These are phyloP conservation scores for Dichotomocladium elegans DNA, from an alignment of 371 early-diverging fungal species.

Conservation along the genomic window DNA sequence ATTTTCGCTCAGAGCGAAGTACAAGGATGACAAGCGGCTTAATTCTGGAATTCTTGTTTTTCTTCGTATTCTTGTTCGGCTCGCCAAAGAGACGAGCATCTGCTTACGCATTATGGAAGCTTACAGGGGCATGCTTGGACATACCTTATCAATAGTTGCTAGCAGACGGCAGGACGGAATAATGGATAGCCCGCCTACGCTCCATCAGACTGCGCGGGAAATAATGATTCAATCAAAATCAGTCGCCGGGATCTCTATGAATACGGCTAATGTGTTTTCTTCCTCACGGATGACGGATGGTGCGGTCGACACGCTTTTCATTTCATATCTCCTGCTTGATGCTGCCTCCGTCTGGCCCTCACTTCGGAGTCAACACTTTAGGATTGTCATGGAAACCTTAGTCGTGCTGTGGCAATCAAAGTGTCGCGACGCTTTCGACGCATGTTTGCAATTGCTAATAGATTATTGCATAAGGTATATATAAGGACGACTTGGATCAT, in stretches of 20 bases:
- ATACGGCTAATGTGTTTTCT: not conserved
- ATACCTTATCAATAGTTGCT: not conserved
- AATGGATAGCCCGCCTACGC: not conserved
- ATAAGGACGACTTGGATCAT: too few relatives aligned
- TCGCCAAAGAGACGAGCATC: not conserved
- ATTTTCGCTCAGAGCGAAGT: conserved; percentile 3
- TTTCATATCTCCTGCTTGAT: conserved; percentile 24
- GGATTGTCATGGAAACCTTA: not conserved
- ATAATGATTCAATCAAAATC: too few relatives aligned
- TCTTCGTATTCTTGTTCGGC: conserved; percentile 14
- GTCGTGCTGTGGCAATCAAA: conserved; percentile 13
- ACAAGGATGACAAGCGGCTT: conserved; percentile 11
- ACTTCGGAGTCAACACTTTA: not conserved
- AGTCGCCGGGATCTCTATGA: too few relatives aligned
- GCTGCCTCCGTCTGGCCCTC: conserved; percentile 13
- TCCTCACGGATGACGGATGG: not conserved
- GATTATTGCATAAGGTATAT: conserved; percentile 24
- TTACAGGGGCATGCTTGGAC: not conserved
- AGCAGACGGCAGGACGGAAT: not conserved
- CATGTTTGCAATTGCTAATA: conserved; percentile 15
- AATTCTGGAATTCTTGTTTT: conserved; percentile 13
- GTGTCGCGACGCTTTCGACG: conserved; percentile 20
- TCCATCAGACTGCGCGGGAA: not conserved
- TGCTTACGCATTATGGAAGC: not conserved
- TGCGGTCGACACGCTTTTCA: conserved; percentile 12